Evolutionary conservation across 2,329 filamentous ascomycete species (phyloP).

Genomic region (Verticillium klebahnii): DNA sequence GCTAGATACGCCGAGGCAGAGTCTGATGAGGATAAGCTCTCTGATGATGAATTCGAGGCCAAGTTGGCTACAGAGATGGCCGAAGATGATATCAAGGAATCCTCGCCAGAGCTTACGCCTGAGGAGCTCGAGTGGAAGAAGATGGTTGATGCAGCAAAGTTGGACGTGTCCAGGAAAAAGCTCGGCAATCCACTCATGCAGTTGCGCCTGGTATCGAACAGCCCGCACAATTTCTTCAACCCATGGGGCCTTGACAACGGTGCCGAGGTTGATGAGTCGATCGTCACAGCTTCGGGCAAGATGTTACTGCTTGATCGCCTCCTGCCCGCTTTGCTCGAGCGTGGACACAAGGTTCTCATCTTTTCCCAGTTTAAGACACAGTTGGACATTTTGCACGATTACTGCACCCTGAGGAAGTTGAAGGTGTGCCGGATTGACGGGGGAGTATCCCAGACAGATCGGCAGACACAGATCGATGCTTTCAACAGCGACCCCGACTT

Average conservation of each 20-base stretch:
- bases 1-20: constrained; percentile 49
- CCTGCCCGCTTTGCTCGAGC: constrained; percentile 66
- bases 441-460: constrained; percentile 68
- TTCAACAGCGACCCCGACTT: constrained; percentile 64
- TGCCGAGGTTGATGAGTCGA: constrained; percentile 65
- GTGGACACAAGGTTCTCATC: constrained; percentile 85
- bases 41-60: constrained; percentile 79
- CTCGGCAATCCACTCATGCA: constrained; percentile 92
- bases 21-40: constrained; percentile 58
- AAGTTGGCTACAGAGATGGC: constrained; percentile 63
- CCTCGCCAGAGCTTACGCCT: constrained; percentile 31
- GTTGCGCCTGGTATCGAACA: constrained; percentile 86
- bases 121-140: constrained; percentile 63
- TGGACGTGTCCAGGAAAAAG: constrained; percentile 86
- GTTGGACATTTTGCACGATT: constrained; percentile 85
- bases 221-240: constrained; percentile 94
- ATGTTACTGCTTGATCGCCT: constrained; percentile 91
- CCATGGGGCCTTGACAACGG: constrained; percentile 66
- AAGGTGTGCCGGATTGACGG: constrained; percentile 88
- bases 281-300: constrained; percentile 87
- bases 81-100: constrained; percentile 31
- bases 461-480: constrained; percentile 64
- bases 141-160: constrained; percentile 74
- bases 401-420: constrained; percentile 79
- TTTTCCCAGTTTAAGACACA: constrained; percentile 97